These are phyloP conservation scores for Penicillium sp. DNA, from an alignment of 2,329 filamentous ascomycete species.

Conservation along the genomic window DNA sequence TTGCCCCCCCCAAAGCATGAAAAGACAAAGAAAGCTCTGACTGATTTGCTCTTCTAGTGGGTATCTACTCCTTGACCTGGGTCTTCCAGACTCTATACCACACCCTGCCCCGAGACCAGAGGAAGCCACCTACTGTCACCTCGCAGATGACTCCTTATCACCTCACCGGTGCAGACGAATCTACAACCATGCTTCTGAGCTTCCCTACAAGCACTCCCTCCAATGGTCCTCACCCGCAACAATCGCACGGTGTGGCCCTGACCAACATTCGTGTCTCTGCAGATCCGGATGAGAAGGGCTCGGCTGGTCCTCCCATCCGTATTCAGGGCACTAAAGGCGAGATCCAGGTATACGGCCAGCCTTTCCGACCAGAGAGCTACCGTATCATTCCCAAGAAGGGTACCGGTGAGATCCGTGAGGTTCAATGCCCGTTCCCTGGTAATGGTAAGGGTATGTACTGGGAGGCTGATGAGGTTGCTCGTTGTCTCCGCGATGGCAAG, in stretches of 20 bases:
- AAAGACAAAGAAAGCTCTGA: background rate
- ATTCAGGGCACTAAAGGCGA: constrained; percentile 80
- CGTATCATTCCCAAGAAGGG: constrained; percentile 58
- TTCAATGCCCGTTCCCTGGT: constrained; percentile 50
- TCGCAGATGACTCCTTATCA: constrained; percentile 69
- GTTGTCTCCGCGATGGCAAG: constrained; percentile 72
- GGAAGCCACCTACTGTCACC: constrained; percentile 65
- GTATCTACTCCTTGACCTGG: constrained; percentile 88
- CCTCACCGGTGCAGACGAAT: constrained; percentile 73
- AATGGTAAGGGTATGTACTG: constrained; percentile 83
- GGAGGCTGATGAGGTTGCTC: constrained; percentile 78
- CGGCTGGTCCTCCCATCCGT: constrained; percentile 66
- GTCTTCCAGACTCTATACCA: constrained; percentile 87
- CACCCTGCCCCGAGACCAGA: constrained; percentile 62
- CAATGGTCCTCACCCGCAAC: constrained; percentile 41
- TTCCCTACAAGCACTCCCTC: constrained; percentile 62
- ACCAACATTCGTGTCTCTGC: constrained; percentile 63
- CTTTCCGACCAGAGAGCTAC: constrained; percentile 68
- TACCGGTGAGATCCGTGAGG: constrained; percentile 47
- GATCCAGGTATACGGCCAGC: constrained; percentile 73
- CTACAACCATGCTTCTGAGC: constrained; percentile 72
- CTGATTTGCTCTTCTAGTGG: constrained; percentile 48
- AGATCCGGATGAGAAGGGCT: constrained; percentile 61
- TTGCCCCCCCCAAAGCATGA: background rate
- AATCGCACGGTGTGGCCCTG: constrained; percentile 70